Base-by-base conservation (phyloP, 176 grass and related monocot species). In the Oryza coarctata region DNA sequence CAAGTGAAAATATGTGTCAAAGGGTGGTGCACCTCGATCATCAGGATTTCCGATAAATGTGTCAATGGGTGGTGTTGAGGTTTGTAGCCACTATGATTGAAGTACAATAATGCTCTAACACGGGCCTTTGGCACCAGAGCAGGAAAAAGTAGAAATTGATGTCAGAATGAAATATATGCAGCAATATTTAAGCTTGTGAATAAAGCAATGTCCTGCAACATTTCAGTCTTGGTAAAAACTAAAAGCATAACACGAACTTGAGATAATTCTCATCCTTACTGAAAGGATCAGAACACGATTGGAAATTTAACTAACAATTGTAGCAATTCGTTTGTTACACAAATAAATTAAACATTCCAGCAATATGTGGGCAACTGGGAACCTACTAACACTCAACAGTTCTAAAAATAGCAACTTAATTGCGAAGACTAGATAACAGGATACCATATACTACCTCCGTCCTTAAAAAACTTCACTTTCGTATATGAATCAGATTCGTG, bases 11-110 rank as follows among this genome's bases (percentile, higher is more conserved):
- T 43, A 79, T 89, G 77, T 70, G 45, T 77, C 65, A 90, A 72
- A 80, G 94, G 87, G 78, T 60, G 87, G 75, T 11, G 47, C 91
- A 98, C 90, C 95, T 95, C 70, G 33, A 95, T 84, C 89, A 91
- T 95, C 39, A 98, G 87, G 29, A 91, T 90, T 72, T 82, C 87
- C 50, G 87, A 93, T 70, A 93, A 39, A 80, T 90, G 80, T 62
- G 32, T 80, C 65, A 94, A 72, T 77, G 94, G 87, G 78, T 90
- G 87, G 39, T 76, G 86, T 66, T 93, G 92, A 82, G 87, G 90
- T 80, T 93, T 98, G 87, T 95, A 93, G 30, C 95, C 88, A 1
- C 87, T 83, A 76, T 95, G 86, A 70, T 95, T 95, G 65, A 93
- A 74, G 69, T 91, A 86, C 82, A 87, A 84, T 77, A 98, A 73